phyloP scores from a whole-genome alignment of 2,329 filamentous ascomycete genomes.

The Rhinocladiella similis region DNA sequence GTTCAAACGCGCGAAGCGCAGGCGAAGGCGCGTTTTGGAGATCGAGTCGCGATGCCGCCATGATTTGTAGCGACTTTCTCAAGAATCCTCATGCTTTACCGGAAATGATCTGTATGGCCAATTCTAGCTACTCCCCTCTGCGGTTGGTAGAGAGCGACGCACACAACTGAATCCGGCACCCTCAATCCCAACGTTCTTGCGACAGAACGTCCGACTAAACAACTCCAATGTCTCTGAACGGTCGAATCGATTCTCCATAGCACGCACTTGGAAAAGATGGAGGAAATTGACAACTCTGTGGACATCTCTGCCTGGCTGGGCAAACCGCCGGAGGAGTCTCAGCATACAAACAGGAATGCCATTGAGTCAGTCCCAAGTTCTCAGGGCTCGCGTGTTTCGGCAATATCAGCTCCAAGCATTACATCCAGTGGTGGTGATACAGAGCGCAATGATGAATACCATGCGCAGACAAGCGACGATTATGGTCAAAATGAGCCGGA shows the following conservation, averaged over 20 bases:
- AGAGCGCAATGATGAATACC: conserved; percentile 7
- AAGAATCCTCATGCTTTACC: no score
- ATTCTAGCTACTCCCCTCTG: no score
- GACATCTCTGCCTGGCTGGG: conserved; percentile 24
- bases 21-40: neutral
- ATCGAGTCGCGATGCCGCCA: neutral
- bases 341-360: neutral
- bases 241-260: neutral
- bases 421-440: conserved; percentile 15
- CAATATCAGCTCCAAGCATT: conserved; percentile 1
- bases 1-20: neutral
- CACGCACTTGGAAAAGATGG: conserved; percentile 8
- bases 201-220: no score
- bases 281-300: conserved; percentile 3
- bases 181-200: no score
- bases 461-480: neutral
- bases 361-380: neutral
- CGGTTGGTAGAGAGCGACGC: no score
- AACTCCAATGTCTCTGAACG: neutral
- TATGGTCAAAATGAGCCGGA: neutral
- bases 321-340: conserved; percentile 19
- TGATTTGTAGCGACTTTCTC: no score
- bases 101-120: no score
- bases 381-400: neutral
- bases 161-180: no score